A percentile compares a stretch with the other conserved stretches of the same genome.
Evolutionary conservation across 2,329 filamentous ascomycete species (phyloP).

Genomic region (Ceratocystis colombiana): DNA sequence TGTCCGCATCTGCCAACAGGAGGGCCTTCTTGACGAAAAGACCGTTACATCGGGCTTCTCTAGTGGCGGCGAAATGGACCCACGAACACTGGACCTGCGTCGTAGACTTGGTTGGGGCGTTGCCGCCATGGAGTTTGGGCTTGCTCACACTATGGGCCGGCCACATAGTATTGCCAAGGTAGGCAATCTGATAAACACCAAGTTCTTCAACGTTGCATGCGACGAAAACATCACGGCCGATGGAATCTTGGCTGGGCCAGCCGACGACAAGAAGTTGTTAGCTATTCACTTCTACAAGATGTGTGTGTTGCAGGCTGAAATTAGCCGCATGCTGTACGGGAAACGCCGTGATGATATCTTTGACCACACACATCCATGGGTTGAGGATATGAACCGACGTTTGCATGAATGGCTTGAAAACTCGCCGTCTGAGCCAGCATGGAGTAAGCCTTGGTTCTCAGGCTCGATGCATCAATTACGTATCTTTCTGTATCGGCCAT

Average conservation of each 20-base stretch:
- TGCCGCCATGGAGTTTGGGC: constrained; percentile 74
- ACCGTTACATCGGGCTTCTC: constrained; percentile 60
- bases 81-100: constrained; percentile 77
- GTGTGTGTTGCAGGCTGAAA: constrained; percentile 77
- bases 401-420: constrained; percentile 69
- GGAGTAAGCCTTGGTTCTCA: constrained; percentile 63
- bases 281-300: constrained; percentile 92
- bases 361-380: constrained; percentile 80
- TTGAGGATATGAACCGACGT: constrained; percentile 65
- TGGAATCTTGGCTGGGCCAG: constrained; percentile 61
- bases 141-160: constrained; percentile 79
- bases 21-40: constrained; percentile 79
- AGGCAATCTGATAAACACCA: constrained; percentile 73
- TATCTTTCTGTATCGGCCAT: constrained; percentile 78
- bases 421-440: constrained; percentile 57
- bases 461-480: constrained; percentile 61
- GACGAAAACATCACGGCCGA: constrained; percentile 72
- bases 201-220: constrained; percentile 71
- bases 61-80: constrained; percentile 49
- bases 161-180: constrained; percentile 75
- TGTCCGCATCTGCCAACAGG: constrained; percentile 75
- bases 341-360: constrained; percentile 67
- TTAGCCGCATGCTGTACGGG: constrained; percentile 75
- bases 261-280: constrained; percentile 73
- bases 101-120: constrained; percentile 82